Base-by-base conservation (phyloP, 139 green algal species). In the Nannochloris sp. region DNA sequence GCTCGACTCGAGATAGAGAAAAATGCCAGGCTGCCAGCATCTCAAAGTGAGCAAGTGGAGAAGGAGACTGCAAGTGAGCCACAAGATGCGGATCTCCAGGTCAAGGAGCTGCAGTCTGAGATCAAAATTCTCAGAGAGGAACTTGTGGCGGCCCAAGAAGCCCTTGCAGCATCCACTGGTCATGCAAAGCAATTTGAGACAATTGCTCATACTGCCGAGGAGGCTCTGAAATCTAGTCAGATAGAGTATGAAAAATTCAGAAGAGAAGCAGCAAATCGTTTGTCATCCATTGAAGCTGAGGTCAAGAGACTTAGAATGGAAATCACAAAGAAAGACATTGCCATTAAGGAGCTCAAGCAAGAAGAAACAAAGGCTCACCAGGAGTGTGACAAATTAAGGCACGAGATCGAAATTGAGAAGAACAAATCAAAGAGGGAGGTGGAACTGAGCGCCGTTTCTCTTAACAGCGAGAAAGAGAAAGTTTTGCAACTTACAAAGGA, bases 171-270 rank as follows among this genome's bases (percentile, higher is more conserved):
- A 11, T 76, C 78, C 11, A 60, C 68, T 4, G 76, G 72, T 21
- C 76, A 83, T 46, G 62, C 70, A 36, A 74, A 72, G 55, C 78
- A 85, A 72, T 85, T 75, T 67, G 67, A 85, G 68, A 48, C 68
- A 54, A 71, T 85, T 46, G 75, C 74, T 12, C 49, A 37, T 21
- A 76, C 76, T 14, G 71, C 60, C 37, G 78, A 85, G 48, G 76
- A 84, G 54, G 75, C 78, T 46, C 53, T 84, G 21, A 49, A 57
- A 24, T 65, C 44, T 31, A 18, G 60, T 29, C 70, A 81, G 61
- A 54, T 25, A 8, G 71, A 82, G 48, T 67, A 80, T 40, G 71
- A 80, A 12, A 50, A 50, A 27, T 80, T 70, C 60, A 76, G 74
- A 60, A 21, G 24, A 8, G 69, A 83, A 51, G 69, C 61, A 57